phyloP scores from a whole-genome alignment of 2,329 filamentous ascomycete species.

The Ophiostoma pallidulum region DNA sequence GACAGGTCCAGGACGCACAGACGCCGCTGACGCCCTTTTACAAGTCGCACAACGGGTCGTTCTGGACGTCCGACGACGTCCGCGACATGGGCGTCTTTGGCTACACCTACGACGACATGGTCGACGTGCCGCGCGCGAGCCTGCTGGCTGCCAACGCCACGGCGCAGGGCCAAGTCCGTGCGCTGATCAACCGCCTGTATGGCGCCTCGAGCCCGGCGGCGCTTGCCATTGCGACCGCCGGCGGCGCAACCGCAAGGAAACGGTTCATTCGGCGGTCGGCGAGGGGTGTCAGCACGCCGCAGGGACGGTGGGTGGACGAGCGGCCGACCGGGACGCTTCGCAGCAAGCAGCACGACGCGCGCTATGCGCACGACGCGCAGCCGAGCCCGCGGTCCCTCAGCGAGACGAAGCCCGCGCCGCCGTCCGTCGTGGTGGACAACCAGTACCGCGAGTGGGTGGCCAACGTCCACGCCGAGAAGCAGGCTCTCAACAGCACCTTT shows the following conservation, averaged over 20 bases:
- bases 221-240: constrained; percentile 19
- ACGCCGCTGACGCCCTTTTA: constrained; percentile 62
- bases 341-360: not conserved
- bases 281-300: not conserved
- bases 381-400: not conserved
- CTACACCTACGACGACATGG: constrained; percentile 62
- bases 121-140: constrained; percentile 20
- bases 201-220: constrained; percentile 35
- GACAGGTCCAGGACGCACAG: constrained; percentile 42
- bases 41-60: constrained; percentile 43
- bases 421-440: constrained; percentile 28
- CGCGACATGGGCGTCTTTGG: constrained; percentile 53
- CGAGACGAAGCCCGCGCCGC: not conserved
- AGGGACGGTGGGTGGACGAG: not conserved
- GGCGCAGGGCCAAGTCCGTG: constrained; percentile 33
- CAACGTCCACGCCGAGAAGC: constrained; percentile 54
- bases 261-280: not conserved
- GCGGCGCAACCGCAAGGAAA: not conserved
- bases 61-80: constrained; percentile 58
- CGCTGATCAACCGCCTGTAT: constrained; percentile 52
- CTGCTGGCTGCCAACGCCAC: constrained; percentile 22
- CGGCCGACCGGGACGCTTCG: not conserved
- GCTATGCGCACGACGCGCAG: not conserved
- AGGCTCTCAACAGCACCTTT: constrained; percentile 52
- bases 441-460: constrained; percentile 57